phyloP scores from a whole-genome alignment of 2,329 filamentous ascomycete species.

The Conoideocrella luteorostrata region DNA sequence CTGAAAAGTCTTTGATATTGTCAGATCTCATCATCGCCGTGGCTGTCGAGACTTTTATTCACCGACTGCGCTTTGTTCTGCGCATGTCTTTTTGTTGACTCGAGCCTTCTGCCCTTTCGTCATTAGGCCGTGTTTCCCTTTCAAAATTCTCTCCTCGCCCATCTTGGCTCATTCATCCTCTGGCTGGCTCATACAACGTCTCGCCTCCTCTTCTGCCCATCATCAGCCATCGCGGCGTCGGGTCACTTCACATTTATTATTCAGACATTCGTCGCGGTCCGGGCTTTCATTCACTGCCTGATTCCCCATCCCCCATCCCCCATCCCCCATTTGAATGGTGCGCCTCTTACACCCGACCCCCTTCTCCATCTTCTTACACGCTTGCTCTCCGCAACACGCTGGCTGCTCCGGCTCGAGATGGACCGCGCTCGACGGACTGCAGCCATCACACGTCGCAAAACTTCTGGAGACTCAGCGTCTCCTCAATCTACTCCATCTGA shows the following conservation, averaged over 20 bases:
- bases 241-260: background rate
- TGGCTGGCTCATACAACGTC: slow-evolving; percentile 7
- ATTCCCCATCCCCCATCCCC: background rate
- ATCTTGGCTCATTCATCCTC: slow-evolving; percentile 9
- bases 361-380: slow-evolving; percentile 13
- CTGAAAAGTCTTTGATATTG: slow-evolving; percentile 15
- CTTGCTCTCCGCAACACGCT: slow-evolving; percentile 12
- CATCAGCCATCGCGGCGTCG: slow-evolving; percentile 1
- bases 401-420: slow-evolving; percentile 27
- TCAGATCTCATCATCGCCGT: slow-evolving; percentile 14
- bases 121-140: slow-evolving; percentile 7
- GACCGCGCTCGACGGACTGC: slow-evolving; percentile 31
- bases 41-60: slow-evolving; percentile 7
- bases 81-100: slow-evolving; percentile 11
- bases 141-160: slow-evolving; percentile 10
- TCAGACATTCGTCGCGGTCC: background rate
- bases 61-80: slow-evolving; percentile 7
- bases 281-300: slow-evolving; percentile 7
- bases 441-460: slow-evolving; percentile 25
- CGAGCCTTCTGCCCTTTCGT: slow-evolving; percentile 4
- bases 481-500: slow-evolving; percentile 27
- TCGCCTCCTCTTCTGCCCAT: slow-evolving; percentile 6
- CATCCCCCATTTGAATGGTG: background rate
- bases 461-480: slow-evolving; percentile 25
- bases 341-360: slow-evolving; percentile 15